These are phyloP conservation scores for Populus hybrid DNA, from an alignment of 441 rosid species.

Conservation along the genomic window DNA sequence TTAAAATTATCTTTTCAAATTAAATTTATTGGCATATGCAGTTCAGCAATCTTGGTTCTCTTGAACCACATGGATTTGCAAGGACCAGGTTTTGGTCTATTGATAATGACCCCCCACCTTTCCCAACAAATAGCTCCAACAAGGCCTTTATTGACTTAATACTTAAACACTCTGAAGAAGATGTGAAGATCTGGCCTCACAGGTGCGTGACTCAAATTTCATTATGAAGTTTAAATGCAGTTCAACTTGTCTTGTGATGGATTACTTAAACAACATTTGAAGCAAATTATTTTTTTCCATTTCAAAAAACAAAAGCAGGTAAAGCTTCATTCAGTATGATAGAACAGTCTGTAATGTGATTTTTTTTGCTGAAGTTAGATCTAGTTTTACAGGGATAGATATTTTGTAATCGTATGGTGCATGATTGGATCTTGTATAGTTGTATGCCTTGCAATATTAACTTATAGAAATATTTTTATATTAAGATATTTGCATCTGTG, in stretches of 20 bases:
- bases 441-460: neutral
- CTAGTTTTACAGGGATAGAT: neutral
- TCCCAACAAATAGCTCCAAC: slow-evolving; percentile 35
- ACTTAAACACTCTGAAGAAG: slow-evolving; percentile 66
- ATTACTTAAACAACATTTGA: neutral
- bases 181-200: slow-evolving; percentile 77
- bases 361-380: neutral
- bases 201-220: slow-evolving; percentile 38
- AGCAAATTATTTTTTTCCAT: neutral
- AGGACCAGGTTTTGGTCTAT: slow-evolving; percentile 81
- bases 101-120: slow-evolving; percentile 63
- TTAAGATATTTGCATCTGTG: neutral
- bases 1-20: neutral
- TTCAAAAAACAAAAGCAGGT: neutral
- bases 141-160: slow-evolving; percentile 67
- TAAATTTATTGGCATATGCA: slow-evolving; percentile 28
- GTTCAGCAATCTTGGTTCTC: slow-evolving; percentile 66
- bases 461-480: neutral
- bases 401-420: neutral
- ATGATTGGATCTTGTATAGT: neutral
- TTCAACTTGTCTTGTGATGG: neutral
- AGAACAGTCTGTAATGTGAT: neutral
- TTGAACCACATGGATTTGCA: slow-evolving; percentile 86
- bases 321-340: neutral
- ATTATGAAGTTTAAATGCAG: slow-evolving; percentile 1